Evolutionary conservation across 495 filamentous ascomycete species (phyloP).

Genomic region (Antarctomyces pellizariae): DNA sequence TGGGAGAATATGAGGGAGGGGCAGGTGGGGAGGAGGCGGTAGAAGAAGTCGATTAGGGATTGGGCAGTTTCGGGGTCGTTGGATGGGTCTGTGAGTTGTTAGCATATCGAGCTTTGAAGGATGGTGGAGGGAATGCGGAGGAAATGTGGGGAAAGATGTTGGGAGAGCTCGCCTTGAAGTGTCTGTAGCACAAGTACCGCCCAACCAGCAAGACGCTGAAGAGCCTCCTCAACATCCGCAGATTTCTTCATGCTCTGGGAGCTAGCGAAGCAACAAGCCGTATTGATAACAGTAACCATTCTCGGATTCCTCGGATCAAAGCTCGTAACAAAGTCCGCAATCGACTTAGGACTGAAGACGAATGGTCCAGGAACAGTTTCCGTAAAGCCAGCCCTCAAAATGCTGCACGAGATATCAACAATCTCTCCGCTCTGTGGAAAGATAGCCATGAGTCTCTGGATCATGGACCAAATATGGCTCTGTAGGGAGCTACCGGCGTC

Average conservation of each 20-base stretch:
- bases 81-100: slow-evolving; percentile 21
- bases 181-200: slow-evolving; percentile 38
- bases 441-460: slow-evolving; percentile 13
- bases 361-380: slow-evolving; percentile 57
- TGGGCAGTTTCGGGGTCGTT: slow-evolving; percentile 64
- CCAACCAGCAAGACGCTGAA: slow-evolving; percentile 35
- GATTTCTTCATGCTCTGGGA: slow-evolving; percentile 31
- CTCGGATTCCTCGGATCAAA: slow-evolving; percentile 39
- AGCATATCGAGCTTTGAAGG: slow-evolving; percentile 5
- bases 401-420: slow-evolving; percentile 50
- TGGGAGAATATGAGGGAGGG: slow-evolving; percentile 27
- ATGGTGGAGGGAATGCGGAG: too few species aligned
- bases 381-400: slow-evolving; percentile 56
- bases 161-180: slow-evolving; percentile 28
- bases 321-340: slow-evolving; percentile 45
- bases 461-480: slow-evolving; percentile 21
- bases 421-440: slow-evolving; percentile 42
- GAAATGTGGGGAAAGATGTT: too few species aligned
- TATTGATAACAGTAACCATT: slow-evolving; percentile 50
- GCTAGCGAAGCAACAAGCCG: slow-evolving; percentile 51
- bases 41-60: slow-evolving; percentile 48
- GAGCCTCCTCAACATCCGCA: slow-evolving; percentile 19
- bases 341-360: slow-evolving; percentile 45
- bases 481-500: slow-evolving; percentile 31
- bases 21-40: slow-evolving; percentile 41